These are phyloP conservation scores for Rhodotorula sp. DNA, from an alignment of 1,284 basidiomycete species.

Conservation along the genomic window DNA sequence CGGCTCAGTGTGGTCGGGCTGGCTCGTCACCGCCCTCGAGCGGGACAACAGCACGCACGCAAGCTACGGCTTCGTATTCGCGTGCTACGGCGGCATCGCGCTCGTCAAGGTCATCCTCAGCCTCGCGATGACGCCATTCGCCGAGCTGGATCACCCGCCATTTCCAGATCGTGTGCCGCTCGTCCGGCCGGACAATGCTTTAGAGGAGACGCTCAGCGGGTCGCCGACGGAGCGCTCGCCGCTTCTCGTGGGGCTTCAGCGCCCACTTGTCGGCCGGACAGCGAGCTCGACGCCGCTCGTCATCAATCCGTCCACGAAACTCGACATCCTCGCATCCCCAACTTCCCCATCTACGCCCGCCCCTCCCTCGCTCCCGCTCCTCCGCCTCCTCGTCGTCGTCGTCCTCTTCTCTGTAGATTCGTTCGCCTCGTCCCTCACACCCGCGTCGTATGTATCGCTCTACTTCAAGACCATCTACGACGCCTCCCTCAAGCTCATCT, in stretches of 20 bases:
- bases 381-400: slow-evolving; percentile 19
- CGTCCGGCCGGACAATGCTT: neutral
- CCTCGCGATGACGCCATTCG: neutral
- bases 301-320: neutral
- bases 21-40: slow-evolving; percentile 14
- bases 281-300: slow-evolving; percentile 1
- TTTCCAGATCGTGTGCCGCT: neutral
- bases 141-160: slow-evolving; percentile 13
- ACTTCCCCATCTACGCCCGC: neutral
- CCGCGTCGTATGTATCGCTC: slow-evolving; percentile 31
- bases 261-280: neutral
- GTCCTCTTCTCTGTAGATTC: slow-evolving; percentile 32
- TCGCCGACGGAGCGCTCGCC: slow-evolving; percentile 4
- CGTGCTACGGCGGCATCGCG: slow-evolving; percentile 14
- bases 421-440: slow-evolving; percentile 36
- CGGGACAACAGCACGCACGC: neutral
- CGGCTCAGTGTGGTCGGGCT: slow-evolving; percentile 20
- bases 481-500: slow-evolving; percentile 15
- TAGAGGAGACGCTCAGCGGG: neutral
- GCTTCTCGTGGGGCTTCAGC: neutral
- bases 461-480: slow-evolving; percentile 18
- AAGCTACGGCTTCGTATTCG: slow-evolving; percentile 24
- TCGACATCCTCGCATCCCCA: neutral
- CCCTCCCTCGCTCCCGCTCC: slow-evolving; percentile 5
- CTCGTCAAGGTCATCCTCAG: slow-evolving; percentile 20